Base-by-base conservation (phyloP, 2,329 filamentous ascomycete genomes). In the Microcyclospora pomicola region DNA sequence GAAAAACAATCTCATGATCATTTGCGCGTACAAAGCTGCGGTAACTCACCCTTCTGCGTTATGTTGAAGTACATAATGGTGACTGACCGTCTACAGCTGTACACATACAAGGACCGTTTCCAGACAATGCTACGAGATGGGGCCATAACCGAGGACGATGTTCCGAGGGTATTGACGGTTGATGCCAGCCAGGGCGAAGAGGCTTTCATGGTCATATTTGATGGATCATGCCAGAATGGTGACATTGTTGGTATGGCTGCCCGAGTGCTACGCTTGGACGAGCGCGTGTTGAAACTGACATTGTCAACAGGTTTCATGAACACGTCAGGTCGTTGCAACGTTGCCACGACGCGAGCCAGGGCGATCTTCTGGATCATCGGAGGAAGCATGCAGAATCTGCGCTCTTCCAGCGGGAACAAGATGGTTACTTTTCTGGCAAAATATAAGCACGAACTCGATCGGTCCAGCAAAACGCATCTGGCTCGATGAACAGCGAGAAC, bases 331-430 rank as follows among this genome's bases (percentile, higher is more conserved):
- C 46, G 48, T 2, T 35, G 27, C 31, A 50, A 50, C 16, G 46
- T 49, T 2, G 48, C 48, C 12, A 37, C 49, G 31, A 50, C 48
- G 2, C 36, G 48, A 16, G 49, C 46, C 9, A 44, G 40, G 33
- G 44, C 44, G 5, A 42, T 51, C 1, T 41, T 43, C 28, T 50
- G 46, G 44, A 42, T 47, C 13, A 39, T 49, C 7, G 19, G 19
- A 24, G 19, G 19, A 7, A 24, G 19, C 7, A 24, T 24, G 19
- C 19, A 7, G 7, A 31, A 31, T 12, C 31, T 29, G 24, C n/a
- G 12, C 15, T 27, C 27, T 7, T 24, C 15, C 4, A 13, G 9
- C 31, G 28, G 27, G 7, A 16, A 19, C 28, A 37, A 32, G 35
- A 28, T 19, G n/a, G 19, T 30, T 6, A 28, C 19, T 14, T 15